Evolutionary conservation across 352 stramenopile genomes (phyloP), one percentile per base, ranked within the genome.

Genomic region (Globisporangium canariense): DNA sequence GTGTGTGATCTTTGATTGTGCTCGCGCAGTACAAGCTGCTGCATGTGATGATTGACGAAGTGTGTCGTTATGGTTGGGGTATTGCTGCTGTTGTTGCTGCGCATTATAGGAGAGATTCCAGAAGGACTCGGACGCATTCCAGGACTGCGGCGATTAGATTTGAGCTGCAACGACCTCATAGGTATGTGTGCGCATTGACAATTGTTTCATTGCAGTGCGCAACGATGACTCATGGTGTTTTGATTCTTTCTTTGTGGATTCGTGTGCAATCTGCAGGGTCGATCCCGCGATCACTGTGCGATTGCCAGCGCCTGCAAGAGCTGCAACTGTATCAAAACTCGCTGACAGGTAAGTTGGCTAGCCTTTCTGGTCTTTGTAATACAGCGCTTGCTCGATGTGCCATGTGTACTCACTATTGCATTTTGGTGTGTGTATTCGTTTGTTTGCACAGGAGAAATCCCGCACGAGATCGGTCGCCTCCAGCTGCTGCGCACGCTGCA

Each of bases 141-240:
- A 30, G 69, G 52, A n/a, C 66, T 96, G 49, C 71, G 80, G 16
- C 71, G 71, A 8, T 13, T 96, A 38, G 82, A 96, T 64, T 66
- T 96, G 57, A 96, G 87, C 72, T 92, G 80, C 75, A 96, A 96
- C 49, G 77, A 93, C 61, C 67, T 94, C 11, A 74, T 73, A 58
- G 78, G 78, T 86, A 13, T 13, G 63, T 54, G n/a, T 18, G 14
- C 58, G 34, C 32, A 60, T 18, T 47, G 16, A 20, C 9, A 9
- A 16, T 41, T 14, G 9, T 14, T 41, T 9, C 36, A 14, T 40
- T 40, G 34, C 34, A 8, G 22, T 43, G 52, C 14, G 9, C 43
- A 69, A 41, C 25, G 5, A 1, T 0, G 14, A 10, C 60, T 32
- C 11, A 60, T n/a, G 4, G 4, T 36, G 22, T 32, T 5, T 18